Evolutionary conservation across 768 basidiomycete genomes (phyloP).

Genomic region (Fomitopsis serialis): DNA sequence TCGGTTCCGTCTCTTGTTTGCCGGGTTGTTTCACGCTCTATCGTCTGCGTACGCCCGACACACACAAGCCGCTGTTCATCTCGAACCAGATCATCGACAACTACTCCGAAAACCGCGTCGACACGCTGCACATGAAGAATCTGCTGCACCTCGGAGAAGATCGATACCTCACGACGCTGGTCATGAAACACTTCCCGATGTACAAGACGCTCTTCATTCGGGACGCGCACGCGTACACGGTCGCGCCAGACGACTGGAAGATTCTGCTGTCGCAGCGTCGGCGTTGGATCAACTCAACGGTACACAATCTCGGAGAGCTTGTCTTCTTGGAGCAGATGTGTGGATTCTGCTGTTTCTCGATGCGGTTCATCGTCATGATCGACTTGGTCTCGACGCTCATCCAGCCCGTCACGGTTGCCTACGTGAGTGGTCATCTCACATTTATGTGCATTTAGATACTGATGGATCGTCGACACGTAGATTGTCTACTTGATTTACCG

Average conservation of each 20-base stretch:
- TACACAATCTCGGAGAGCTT: constrained; percentile 94
- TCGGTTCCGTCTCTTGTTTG: constrained; percentile 96
- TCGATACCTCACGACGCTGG: constrained; percentile 93
- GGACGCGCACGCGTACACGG: constrained; percentile 90
- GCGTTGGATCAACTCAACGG: constrained; percentile 99
- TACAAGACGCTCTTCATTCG: constrained; percentile 95
- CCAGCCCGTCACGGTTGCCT: constrained; percentile 83
- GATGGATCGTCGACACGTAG: too few species aligned
- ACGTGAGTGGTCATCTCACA: constrained; percentile 58
- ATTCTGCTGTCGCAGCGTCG: constrained; percentile 93
- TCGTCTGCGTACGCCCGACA: constrained; percentile 90
- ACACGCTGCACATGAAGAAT: constrained; percentile 99
- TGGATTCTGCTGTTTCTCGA: constrained; percentile 98
- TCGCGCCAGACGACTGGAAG: constrained; percentile 94
- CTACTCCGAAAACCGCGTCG: constrained; percentile 94
- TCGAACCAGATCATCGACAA: constrained; percentile 87
- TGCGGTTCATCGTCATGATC: constrained; percentile 98
- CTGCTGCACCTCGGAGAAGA: constrained; percentile 96
- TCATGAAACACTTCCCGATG: constrained; percentile 91
- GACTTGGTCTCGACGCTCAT: constrained; percentile 86
- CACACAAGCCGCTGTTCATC: constrained; percentile 90
- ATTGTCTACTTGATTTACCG: constrained; percentile 86
- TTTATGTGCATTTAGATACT: too few species aligned
- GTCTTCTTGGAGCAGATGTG: constrained; percentile 88
- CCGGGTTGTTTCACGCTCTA: constrained; percentile 99